Evolutionary conservation across 208 protist genomes (phyloP), one percentile per base, ranked within the genome.

Genomic region (Crithidia fasciculata): DNA sequence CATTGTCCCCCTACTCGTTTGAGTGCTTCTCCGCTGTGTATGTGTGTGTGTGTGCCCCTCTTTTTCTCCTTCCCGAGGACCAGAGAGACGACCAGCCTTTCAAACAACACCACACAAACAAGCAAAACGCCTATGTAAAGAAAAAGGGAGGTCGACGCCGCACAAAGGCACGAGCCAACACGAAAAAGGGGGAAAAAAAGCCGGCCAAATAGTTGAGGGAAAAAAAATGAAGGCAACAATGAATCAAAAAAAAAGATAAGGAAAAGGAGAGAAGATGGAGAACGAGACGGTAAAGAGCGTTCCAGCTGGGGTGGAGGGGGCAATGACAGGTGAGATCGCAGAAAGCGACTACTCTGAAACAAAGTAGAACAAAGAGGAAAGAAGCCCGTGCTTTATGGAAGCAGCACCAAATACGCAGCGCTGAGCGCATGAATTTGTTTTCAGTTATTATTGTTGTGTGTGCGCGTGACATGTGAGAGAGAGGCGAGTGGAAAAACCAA

Each of bases 1-100:
- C 56, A 70, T 71, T 47, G 47, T 19, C 49, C n/a, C 41, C 9
- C 49, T 59, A 19, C 8, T 53, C 40, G 60, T 50, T 67, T 72
- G 13, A 58, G 56, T 3, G 28, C 28, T 0, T 28, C 37, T 5
- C 9, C 40, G 69, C 54, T 64, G 44, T 45, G 55, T 40, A 10
- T 63, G 8, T 66, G n/a, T 64, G 6, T 55, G 5, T 74, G 16
- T 43, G 5, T 62, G 15, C 60, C 39, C 52, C 39, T 76, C 15
- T 28, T 28, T 28, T 28, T 54, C 16, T 64, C 36, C 50, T 61
- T 67, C 37, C 37, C 18, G n/a, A 60, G 15, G 1, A 0, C 28
- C 28, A 28, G 1, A 28, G 28, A 28, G 28, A 1, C 28, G 0
- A 28, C 28, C 28, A 28, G 28, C 28, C 28, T 28, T 28, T 28